These are phyloP conservation scores for Selenicereus undatus DNA, from an alignment of 148 eudicot species.

Conservation along the genomic window DNA sequence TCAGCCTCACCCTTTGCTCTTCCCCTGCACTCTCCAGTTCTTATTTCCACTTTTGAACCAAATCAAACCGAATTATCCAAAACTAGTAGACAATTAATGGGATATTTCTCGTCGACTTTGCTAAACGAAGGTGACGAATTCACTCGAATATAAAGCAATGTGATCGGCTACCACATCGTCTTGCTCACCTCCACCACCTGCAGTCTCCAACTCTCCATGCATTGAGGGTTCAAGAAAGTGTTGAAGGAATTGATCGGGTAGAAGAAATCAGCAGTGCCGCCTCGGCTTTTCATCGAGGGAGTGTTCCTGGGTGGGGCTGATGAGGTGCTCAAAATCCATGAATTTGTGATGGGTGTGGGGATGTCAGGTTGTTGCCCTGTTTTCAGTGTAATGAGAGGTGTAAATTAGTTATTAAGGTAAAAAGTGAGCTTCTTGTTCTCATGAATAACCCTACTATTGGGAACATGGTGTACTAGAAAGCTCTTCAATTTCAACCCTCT, in stretches of 20 bases:
- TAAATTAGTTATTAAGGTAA: constrained; percentile 43
- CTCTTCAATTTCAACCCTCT: background rate
- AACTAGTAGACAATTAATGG: constrained; percentile 32
- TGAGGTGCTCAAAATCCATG: constrained; percentile 54
- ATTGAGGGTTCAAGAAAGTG: constrained; percentile 65
- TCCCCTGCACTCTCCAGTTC: background rate
- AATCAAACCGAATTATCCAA: background rate
- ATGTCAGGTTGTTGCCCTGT: constrained; percentile 71
- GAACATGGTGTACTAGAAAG: background rate
- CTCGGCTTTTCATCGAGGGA: constrained; percentile 67
- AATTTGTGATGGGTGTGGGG: constrained; percentile 84
- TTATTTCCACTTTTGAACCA: too few species aligned
- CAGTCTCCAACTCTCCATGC: constrained; percentile 83
- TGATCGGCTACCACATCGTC: constrained; percentile 62
- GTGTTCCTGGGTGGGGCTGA: constrained; percentile 74
- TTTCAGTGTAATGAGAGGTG: constrained; percentile 75
- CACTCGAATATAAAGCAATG: constrained; percentile 41
- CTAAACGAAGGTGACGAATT: constrained; percentile 66
- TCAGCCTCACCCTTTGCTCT: background rate
- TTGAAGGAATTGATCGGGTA: constrained; percentile 47
- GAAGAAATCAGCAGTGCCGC: constrained; percentile 35
- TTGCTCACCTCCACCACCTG: constrained; percentile 79
- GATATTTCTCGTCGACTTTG: constrained; percentile 71
- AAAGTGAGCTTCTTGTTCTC: constrained; percentile 11
- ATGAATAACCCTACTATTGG: background rate